A percentile compares a stretch with the other conserved stretches of the same genome.
Conservation (phyloP, 257 asterid species). For the Craterostigma plantagineum region DNA sequence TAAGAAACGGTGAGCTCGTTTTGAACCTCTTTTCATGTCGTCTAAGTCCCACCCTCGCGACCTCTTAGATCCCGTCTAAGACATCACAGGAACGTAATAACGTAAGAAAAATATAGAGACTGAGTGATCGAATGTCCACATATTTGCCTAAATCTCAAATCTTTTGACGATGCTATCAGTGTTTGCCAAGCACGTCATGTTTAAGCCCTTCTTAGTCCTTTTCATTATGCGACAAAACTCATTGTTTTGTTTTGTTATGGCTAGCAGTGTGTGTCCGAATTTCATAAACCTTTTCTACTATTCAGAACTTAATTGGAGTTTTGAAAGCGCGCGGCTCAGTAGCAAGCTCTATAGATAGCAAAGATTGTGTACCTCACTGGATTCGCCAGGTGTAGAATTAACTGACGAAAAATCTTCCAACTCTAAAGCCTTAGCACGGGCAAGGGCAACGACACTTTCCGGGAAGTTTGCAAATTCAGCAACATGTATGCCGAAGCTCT, state of each 20-base stretch:
- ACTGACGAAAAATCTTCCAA: conserved; percentile 80
- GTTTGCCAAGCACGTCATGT: too few relatives aligned
- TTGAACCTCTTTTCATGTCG: conserved; percentile 46
- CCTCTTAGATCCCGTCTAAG: conserved; percentile 41
- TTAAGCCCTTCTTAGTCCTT: too few relatives aligned
- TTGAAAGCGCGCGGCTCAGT: background rate
- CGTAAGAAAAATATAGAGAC: background rate
- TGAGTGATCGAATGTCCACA: too few relatives aligned
- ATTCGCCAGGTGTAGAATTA: conserved; percentile 18
- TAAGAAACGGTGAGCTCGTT: conserved; percentile 63
- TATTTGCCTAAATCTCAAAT: too few relatives aligned
- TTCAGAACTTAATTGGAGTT: background rate
- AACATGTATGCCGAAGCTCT: conserved; percentile 95
- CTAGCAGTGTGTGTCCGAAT: too few relatives aligned
- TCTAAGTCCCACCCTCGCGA: conserved; percentile 45
- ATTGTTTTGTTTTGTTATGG: too few relatives aligned
- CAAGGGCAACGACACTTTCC: conserved; percentile 74
- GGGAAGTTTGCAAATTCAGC: conserved; percentile 98
- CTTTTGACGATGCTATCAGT: too few relatives aligned
- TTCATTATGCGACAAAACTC: too few relatives aligned
- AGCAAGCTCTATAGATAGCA: conserved; percentile 4
- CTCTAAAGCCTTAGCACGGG: conserved; percentile 90
- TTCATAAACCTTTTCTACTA: background rate
- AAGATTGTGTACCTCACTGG: conserved; percentile 28
- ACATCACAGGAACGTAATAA: background rate